Conservation (phyloP, 108 stramenopile species). For the Skeletonema marinoi region DNA sequence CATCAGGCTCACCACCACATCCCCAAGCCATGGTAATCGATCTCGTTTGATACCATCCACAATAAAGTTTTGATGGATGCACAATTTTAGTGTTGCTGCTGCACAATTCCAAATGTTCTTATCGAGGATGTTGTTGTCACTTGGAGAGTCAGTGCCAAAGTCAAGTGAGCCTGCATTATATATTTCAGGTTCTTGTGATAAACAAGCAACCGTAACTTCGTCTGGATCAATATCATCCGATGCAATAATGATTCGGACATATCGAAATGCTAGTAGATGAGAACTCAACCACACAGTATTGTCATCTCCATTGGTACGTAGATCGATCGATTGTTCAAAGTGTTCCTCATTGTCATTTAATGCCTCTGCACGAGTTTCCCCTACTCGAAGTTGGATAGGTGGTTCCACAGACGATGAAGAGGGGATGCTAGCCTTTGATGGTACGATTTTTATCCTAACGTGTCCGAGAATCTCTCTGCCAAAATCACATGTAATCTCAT, state of each 20-base stretch:
- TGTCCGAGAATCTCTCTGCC: slow-evolving; percentile 32
- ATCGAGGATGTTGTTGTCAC: neutral
- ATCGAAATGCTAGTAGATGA: slow-evolving; percentile 41
- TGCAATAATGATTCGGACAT: slow-evolving; percentile 27
- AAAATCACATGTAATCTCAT: slow-evolving; percentile 28
- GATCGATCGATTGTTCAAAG: slow-evolving; percentile 40
- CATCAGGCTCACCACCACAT: slow-evolving; percentile 42
- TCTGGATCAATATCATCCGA: neutral
- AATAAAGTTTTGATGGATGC: slow-evolving; percentile 40
- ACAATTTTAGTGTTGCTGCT: slow-evolving; percentile 26
- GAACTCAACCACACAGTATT: slow-evolving; percentile 5
- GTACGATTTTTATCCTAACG: slow-evolving; percentile 12
- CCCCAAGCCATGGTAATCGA: slow-evolving; percentile 50
- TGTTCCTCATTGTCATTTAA: slow-evolving; percentile 34
- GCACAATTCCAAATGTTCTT: slow-evolving; percentile 40
- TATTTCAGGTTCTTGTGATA: slow-evolving; percentile 3
- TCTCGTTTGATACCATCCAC: slow-evolving; percentile 52
- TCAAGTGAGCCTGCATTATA: neutral
- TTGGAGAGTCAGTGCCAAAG: neutral
- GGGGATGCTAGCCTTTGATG: neutral
- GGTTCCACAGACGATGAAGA: neutral
- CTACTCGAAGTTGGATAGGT: slow-evolving; percentile 31
- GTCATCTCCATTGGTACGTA: neutral
- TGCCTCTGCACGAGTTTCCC: slow-evolving; percentile 43
- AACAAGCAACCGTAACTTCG: slow-evolving; percentile 9